phyloP scores from a whole-genome alignment of 306 rosid genomes.

The Oemleria cerasiformis region DNA sequence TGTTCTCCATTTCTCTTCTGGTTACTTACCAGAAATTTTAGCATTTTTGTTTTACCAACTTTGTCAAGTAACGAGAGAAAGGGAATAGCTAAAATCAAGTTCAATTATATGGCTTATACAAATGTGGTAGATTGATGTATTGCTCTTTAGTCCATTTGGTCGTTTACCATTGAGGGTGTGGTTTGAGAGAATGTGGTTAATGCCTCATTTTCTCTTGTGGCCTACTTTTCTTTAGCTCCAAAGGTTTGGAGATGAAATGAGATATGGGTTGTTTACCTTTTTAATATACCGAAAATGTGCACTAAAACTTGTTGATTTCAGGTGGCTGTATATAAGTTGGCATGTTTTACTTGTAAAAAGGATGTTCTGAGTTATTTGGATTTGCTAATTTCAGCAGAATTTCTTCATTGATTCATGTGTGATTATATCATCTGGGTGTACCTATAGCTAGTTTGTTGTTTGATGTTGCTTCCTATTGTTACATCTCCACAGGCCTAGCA shows the following conservation, averaged over 20 bases:
- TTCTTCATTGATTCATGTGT: constrained; percentile 1
- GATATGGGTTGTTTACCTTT: not conserved
- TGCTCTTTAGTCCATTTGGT: not conserved
- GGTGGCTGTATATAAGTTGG: not conserved
- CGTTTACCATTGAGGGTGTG: not conserved
- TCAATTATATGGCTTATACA: not conserved
- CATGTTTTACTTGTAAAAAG: not conserved
- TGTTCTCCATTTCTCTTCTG: not conserved
- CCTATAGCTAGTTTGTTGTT: not conserved
- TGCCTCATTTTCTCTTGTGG: not conserved
- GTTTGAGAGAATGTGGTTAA: not conserved
- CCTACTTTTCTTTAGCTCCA: not conserved
- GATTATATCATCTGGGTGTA: not conserved
- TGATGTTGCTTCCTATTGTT: constrained; percentile 5
- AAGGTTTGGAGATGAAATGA: not conserved
- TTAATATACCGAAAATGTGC: not conserved
- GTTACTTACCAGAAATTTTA: not conserved
- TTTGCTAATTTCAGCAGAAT: not conserved
- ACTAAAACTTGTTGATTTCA: not conserved
- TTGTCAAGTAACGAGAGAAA: not conserved
- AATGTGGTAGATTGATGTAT: not conserved
- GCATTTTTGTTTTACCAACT: not conserved
- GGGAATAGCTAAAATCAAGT: not conserved
- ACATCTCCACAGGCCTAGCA: constrained; percentile 25
- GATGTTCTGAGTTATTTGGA: constrained; percentile 2